A percentile compares a stretch with the other conserved stretches of the same genome.
Evolutionary conservation across 441 rosid species (phyloP).

Genomic region (Lepidium campestre): DNA sequence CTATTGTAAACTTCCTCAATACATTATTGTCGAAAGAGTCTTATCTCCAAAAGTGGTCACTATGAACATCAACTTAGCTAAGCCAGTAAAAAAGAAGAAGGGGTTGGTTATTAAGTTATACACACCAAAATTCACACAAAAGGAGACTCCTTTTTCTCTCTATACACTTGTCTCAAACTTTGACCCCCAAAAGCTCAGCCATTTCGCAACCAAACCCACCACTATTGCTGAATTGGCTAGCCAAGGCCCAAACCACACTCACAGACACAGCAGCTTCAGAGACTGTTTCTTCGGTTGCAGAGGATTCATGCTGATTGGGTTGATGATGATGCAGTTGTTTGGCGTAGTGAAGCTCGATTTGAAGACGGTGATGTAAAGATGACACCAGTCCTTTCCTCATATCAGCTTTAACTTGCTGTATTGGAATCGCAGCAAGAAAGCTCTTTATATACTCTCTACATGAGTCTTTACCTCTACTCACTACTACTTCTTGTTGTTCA

Average conservation of each 20-base stretch:
- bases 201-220: conserved; percentile 24
- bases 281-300: conserved; percentile 6
- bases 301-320: conserved; percentile 13
- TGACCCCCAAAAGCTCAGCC: conserved; percentile 16
- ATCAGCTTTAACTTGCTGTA: conserved; percentile 74
- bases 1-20: background rate
- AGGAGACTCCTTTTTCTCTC: background rate
- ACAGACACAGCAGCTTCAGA: conserved; percentile 10
- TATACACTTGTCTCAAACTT: conserved; percentile 17
- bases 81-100: background rate
- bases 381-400: conserved; percentile 71
- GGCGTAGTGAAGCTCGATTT: conserved; percentile 80
- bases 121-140: conserved; percentile 7
- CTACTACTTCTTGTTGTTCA: conserved; percentile 37
- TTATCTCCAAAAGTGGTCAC: conserved; percentile 4
- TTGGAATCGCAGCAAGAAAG: conserved; percentile 86
- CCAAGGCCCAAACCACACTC: conserved; percentile 18
- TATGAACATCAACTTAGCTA: background rate
- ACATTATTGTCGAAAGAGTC: conserved; percentile 16
- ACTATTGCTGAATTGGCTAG: conserved; percentile 15
- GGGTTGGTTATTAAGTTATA: background rate
- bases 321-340: conserved; percentile 19
- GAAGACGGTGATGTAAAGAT: conserved; percentile 71
- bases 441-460: conserved; percentile 92
- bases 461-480: conserved; percentile 68